Percentiles rank a stretch among this genome's conserved stretches.
Conservation (phyloP, 2,329 filamentous ascomycete genomes). For the Moelleriella libera region DNA sequence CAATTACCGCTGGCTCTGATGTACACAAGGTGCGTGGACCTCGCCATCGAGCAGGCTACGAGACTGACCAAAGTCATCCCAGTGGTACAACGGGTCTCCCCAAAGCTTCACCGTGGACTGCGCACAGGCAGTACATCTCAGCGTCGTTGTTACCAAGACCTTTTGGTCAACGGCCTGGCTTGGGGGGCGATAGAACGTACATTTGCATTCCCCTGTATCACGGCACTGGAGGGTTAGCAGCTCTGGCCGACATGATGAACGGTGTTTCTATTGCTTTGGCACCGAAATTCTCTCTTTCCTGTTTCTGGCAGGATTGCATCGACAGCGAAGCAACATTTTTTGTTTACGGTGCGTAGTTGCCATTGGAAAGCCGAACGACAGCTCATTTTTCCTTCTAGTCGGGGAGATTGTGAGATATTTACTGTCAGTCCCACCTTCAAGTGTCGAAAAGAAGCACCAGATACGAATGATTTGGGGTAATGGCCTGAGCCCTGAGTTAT, state of each 20-base stretch:
- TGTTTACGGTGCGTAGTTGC: slow-evolving; percentile 2
- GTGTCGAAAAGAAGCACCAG: slow-evolving; percentile 1
- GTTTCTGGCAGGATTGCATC: slow-evolving; percentile 5
- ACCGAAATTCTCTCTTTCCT: slow-evolving; percentile 4
- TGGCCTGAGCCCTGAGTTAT: slow-evolving; percentile 4
- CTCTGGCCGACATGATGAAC: slow-evolving; percentile 3
- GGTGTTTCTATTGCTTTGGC: slow-evolving; percentile 2
- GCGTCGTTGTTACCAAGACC: not conserved
- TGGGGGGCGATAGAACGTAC: slow-evolving; percentile 1
- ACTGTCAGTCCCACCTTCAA: slow-evolving; percentile 2
- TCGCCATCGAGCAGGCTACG: not conserved
- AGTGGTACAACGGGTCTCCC: slow-evolving; percentile 5
- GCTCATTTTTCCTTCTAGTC: not conserved
- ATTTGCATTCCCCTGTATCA: slow-evolving; percentile 4
- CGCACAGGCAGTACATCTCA: not conserved
- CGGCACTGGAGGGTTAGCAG: slow-evolving; percentile 2
- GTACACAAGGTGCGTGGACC: slow-evolving; percentile 2
- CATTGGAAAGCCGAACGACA: not conserved
- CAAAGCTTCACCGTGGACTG: not conserved
- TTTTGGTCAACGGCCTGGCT: slow-evolving; percentile 1
- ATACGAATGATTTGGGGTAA: slow-evolving; percentile 4
- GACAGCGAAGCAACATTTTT: slow-evolving; percentile 4
- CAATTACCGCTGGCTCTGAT: slow-evolving; percentile 1
- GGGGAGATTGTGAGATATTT: slow-evolving; percentile 4
- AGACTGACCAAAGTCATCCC: not conserved